A percentile compares a stretch with the other conserved stretches of the same genome.
Conservation (phyloP, 1,284 basidiomycete species). For the Rhodotorula sp. region DNA sequence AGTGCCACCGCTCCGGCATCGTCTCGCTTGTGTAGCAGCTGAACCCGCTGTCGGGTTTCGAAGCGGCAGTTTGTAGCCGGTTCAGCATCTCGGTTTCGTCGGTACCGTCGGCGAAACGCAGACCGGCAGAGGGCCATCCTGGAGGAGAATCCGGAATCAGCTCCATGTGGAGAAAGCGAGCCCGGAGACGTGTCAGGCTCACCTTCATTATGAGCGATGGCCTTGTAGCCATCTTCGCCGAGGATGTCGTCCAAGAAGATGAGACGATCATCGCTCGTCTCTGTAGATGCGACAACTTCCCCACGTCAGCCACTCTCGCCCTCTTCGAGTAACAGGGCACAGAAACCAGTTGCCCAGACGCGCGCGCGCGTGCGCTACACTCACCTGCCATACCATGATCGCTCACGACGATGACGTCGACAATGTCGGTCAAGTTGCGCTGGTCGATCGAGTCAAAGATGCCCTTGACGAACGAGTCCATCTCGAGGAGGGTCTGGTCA, state of each 20-base stretch:
- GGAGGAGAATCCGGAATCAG: slow-evolving; percentile 11
- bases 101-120: slow-evolving; percentile 63
- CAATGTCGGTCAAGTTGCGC: slow-evolving; percentile 76
- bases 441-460: slow-evolving; percentile 62
- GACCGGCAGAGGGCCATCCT: slow-evolving; percentile 80
- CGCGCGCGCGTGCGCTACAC: too few relatives aligned
- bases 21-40: slow-evolving; percentile 72
- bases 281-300: slow-evolving; percentile 39
- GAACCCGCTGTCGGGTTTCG: slow-evolving; percentile 61
- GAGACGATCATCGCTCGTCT: slow-evolving; percentile 69
- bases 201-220: slow-evolving; percentile 71
- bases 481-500: slow-evolving; percentile 63
- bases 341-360: neutral
- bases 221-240: slow-evolving; percentile 62
- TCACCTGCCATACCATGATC: slow-evolving; percentile 77
- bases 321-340: neutral
- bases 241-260: slow-evolving; percentile 80
- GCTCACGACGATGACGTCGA: slow-evolving; percentile 83
- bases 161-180: neutral
- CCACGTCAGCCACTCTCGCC: neutral
- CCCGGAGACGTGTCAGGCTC: slow-evolving; percentile 20
- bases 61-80: slow-evolving; percentile 55
- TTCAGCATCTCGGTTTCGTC: slow-evolving; percentile 62
- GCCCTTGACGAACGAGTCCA: slow-evolving; percentile 72
- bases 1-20: slow-evolving; percentile 79